These are phyloP conservation scores for Blastocrithidia nonstop DNA, from an alignment of 208 protist species.

Conservation along the genomic window DNA sequence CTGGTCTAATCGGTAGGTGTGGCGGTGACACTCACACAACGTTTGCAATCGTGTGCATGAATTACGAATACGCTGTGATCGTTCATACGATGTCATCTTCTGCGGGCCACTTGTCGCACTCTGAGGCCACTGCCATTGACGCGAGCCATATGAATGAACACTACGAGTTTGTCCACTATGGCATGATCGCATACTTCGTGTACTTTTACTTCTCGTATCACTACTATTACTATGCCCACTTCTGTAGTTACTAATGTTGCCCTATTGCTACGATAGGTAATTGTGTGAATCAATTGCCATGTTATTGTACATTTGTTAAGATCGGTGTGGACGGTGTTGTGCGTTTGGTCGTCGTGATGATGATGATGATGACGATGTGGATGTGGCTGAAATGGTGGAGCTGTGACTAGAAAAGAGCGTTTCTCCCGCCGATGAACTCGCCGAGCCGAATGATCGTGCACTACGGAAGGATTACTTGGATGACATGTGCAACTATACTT, in stretches of 20 bases:
- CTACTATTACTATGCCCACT: too few relatives aligned
- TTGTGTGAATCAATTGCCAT: too few relatives aligned
- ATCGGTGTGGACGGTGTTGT: too few relatives aligned
- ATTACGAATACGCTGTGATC: constrained; percentile 58
- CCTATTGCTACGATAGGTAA: too few relatives aligned
- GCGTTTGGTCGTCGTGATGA: neutral
- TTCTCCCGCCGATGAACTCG: constrained; percentile 35
- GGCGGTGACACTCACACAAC: constrained; percentile 52
- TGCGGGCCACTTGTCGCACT: too few relatives aligned
- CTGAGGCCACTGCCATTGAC: too few relatives aligned
- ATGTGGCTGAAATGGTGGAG: constrained; percentile 16
- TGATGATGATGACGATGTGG: neutral
- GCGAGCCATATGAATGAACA: too few relatives aligned
- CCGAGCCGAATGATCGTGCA: constrained; percentile 25
- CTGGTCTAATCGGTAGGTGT: constrained; percentile 48
- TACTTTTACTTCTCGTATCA: too few relatives aligned
- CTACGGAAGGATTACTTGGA: constrained; percentile 37
- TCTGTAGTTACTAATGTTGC: too few relatives aligned
- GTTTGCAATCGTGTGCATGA: constrained; percentile 57
- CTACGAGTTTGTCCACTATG: too few relatives aligned
- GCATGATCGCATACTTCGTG: too few relatives aligned
- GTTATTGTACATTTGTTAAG: too few relatives aligned
- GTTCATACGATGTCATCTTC: constrained; percentile 54
- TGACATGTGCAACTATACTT: constrained; percentile 37
- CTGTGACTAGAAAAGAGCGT: constrained; percentile 28